phyloP scores from a whole-genome alignment of 2,329 filamentous ascomycete species.

The Emmonsiellopsis sp. region DNA sequence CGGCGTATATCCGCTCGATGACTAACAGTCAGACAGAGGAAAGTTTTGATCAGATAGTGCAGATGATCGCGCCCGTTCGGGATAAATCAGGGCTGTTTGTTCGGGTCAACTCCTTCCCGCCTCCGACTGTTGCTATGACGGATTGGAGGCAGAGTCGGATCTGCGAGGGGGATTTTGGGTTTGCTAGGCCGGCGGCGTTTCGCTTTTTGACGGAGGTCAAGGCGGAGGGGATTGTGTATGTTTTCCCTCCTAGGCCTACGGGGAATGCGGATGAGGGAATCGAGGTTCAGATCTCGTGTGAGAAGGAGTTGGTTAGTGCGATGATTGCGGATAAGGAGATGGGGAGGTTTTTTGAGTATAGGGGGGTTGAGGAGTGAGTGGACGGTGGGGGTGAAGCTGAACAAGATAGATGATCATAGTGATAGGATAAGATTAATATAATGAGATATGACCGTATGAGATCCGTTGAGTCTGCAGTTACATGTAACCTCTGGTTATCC shows the following conservation, averaged over 20 bases:
- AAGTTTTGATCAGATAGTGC: conserved; percentile 19
- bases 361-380: conserved; percentile 21
- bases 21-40: conserved; percentile 28
- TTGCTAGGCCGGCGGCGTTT: conserved; percentile 24
- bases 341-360: conserved; percentile 30
- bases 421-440: too few relatives aligned
- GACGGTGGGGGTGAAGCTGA: not conserved
- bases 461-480: too few relatives aligned
- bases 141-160: conserved; percentile 28
- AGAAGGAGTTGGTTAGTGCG: conserved; percentile 22
- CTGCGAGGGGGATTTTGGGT: conserved; percentile 26
- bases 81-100: conserved; percentile 29
- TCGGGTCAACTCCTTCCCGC: conserved; percentile 27
- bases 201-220: conserved; percentile 24
- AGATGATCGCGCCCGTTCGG: conserved; percentile 23
- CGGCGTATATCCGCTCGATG: conserved; percentile 28
- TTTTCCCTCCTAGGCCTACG: conserved; percentile 22
- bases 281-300: conserved; percentile 26
- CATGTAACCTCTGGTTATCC: too few relatives aligned
- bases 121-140: conserved; percentile 25
- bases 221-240: conserved; percentile 17
- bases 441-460: too few relatives aligned
- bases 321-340: conserved; percentile 28
- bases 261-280: conserved; percentile 24
- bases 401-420: not conserved